A percentile compares a stretch with the other conserved stretches of the same genome.
These are phyloP conservation scores for Theobroma cacao DNA, from an alignment of 345 rosid genomes.

Conservation along the genomic window DNA sequence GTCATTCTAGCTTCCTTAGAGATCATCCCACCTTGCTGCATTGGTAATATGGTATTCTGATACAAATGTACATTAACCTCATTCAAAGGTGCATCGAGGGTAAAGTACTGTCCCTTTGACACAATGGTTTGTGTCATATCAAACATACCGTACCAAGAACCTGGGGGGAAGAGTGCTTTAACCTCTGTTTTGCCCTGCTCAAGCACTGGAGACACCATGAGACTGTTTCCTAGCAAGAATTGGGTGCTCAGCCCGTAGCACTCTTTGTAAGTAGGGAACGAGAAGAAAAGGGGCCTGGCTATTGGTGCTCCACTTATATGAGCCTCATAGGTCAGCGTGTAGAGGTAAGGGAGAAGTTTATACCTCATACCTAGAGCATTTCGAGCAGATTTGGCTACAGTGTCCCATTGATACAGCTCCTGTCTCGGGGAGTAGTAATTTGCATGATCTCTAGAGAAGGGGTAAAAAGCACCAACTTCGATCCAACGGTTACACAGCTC, in stretches of 20 bases:
- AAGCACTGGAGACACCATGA: conserved; percentile 93
- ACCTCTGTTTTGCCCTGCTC: conserved; percentile 68
- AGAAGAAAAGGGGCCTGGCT: conserved; percentile 96
- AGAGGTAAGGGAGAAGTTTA: conserved; percentile 76
- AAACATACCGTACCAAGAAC: conserved; percentile 86
- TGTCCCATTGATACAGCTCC: conserved; percentile 93
- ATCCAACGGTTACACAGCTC: conserved; percentile 99
- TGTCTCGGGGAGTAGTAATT: conserved; percentile 90
- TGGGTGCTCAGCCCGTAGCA: conserved; percentile 83
- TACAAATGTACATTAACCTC: conserved; percentile 82
- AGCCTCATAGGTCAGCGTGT: conserved; percentile 80
- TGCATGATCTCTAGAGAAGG: conserved; percentile 95
- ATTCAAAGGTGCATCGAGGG: conserved; percentile 74
- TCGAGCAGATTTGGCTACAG: conserved; percentile 79
- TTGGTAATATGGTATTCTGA: conserved; percentile 77
- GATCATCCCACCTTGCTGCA: conserved; percentile 87
- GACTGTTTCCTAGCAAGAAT: conserved; percentile 82
- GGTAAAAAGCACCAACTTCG: conserved; percentile 91
- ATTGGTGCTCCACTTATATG: conserved; percentile 79
- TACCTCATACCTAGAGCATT: conserved; percentile 98
- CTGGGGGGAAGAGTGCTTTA: conserved; percentile 82
- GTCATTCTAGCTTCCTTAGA: conserved; percentile 83
- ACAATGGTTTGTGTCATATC: conserved; percentile 58
- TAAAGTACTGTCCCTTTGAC: conserved; percentile 52
- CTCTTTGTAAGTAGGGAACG: conserved; percentile 63